Base-by-base conservation (phyloP, 129 eudicot genomes). In the Helichrysum umbraculigerum region DNA sequence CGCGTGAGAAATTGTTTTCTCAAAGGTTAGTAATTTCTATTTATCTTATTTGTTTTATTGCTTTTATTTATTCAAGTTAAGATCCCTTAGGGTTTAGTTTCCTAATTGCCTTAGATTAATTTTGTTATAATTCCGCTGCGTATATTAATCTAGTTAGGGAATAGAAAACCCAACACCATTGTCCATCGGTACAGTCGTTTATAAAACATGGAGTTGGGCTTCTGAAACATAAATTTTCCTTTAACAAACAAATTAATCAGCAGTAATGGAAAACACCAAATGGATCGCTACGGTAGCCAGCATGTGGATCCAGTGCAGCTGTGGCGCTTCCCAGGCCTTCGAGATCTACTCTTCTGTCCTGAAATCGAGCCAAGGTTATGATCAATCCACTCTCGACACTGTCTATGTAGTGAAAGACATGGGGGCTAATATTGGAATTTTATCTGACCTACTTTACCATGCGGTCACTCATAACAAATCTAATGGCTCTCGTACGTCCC, bases 361-460 rank as follows among this genome's bases (percentile, higher is more conserved):
- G 64, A 94, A 94, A 79, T 87, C 97, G 17, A 72, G 81, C 70
- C 98, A 94, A 74, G 72, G 50, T 4, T 94, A 94, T 75, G 82
- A 84, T 20, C 98, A 94, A 66, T 86, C 96, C 4, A 91, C 98
- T n/a, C 93, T 94, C 64, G 96, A 94, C 89, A 85, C 86, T 54
- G 84, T 94, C 75, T 91, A 96, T 35, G 98, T 91, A 68, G 91
- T 94, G 87, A 94, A 94, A 41, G 98, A 94, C 86, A 89, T 94
- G 76, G 97, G 97, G 37, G 88, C 98, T 76, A 94, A 91, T 78
- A 86, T 90, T 82, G 97, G 98, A 37, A 19, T 89, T 29, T 72
- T 94, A 68, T 87, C 98, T 77, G 97, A 93, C 68, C 67, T 94
- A 25, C 93, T 94, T 33, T 94, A 84, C 83, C 63, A 88, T 63